Percentiles rank a stretch among this genome's conserved stretches.
phyloP scores from a whole-genome alignment of 371 early-diverging fungal species.

The Actinomortierella ambigua region DNA sequence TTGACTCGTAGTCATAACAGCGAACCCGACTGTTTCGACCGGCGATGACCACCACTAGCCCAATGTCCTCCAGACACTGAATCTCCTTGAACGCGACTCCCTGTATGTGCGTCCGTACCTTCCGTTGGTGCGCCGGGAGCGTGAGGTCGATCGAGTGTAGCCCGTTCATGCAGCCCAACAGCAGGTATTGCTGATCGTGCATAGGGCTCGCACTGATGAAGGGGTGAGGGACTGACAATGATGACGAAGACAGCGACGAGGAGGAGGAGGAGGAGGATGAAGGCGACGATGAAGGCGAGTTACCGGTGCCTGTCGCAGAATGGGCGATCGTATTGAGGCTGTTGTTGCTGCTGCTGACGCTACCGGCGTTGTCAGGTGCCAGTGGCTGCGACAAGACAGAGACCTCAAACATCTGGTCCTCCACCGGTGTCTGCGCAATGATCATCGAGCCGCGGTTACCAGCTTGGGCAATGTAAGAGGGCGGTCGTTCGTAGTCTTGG shows the following conservation, averaged over 20 bases:
- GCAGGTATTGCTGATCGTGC: conserved; percentile 46
- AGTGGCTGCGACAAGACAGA: no score
- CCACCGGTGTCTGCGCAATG: conserved; percentile 12
- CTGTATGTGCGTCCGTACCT: conserved; percentile 33
- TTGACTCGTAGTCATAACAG: conserved; percentile 41
- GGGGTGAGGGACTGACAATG: conserved; percentile 3
- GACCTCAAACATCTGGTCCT: conserved; percentile 19
- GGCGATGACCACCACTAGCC: conserved; percentile 37
- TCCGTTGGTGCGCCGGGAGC: conserved; percentile 20
- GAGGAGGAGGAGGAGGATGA: not conserved
- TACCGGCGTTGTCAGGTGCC: no score
- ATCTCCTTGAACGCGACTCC: conserved; percentile 40
- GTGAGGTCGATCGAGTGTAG: conserved; percentile 45
- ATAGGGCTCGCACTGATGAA: conserved; percentile 38
- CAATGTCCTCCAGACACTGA: conserved; percentile 41
- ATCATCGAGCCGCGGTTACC: conserved; percentile 26
- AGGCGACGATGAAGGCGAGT: not conserved
- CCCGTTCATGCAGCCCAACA: conserved; percentile 32
- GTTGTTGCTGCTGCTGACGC: conserved; percentile 2
- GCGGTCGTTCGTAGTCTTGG: conserved; percentile 9
- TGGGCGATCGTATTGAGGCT: not conserved
- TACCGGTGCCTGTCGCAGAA: no score
- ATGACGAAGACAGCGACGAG: not conserved
- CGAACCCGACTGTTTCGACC: conserved; percentile 36
- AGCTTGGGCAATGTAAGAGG: conserved; percentile 20